Base-by-base conservation (phyloP, 352 stramenopile genomes). In the Pythium folliculosum region DNA sequence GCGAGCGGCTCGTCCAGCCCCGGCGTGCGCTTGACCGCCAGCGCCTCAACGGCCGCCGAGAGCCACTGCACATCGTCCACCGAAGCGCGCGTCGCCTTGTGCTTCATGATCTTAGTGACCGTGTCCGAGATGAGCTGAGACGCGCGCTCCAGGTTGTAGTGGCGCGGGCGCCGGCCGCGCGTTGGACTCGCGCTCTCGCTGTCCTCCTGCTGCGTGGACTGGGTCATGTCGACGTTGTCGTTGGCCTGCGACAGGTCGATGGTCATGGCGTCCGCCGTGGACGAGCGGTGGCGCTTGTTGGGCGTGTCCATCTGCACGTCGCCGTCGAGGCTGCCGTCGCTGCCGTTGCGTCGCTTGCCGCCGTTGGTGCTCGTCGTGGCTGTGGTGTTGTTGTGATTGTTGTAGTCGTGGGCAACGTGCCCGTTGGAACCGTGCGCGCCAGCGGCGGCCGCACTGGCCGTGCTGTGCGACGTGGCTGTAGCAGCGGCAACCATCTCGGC, bases 241-340 rank as follows among this genome's bases (percentile, higher is more conserved):
- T 53, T 40, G 35, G 45, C 19, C 57, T 69, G 60, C 37, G 67
- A 73, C 16, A 73, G 35, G 32, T 73, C 67, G 8, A 73, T 57
- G 12, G 59, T 65, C 23, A 50, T 35, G 7, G 45, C 16, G 16
- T 62, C 53, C 19, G 4, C 21, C 40, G 19, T 48, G 19, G 52
- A 37, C 45, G 56, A 47, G 32, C 69, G 63, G 19, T 69, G 62
- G 38, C 59, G 63, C 45, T 69, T 66, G 22, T 63, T 71, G 12
- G 58, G 32, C 19, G 59, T 58, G 58, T 69, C 52, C 54, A 67
- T 69, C 30, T 51, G 49, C 19, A 51, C 54, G 43, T 70, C 60
- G 25, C 13, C 53, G 40, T 70, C 60, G 19, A 30, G 27, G 45
- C 57, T 47, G 30, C 22, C 47, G 40, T 75, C 59, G 52, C 38